These are phyloP conservation scores for Globisporangium spiculum DNA, from an alignment of 352 stramenopile genomes.

Conservation along the genomic window DNA sequence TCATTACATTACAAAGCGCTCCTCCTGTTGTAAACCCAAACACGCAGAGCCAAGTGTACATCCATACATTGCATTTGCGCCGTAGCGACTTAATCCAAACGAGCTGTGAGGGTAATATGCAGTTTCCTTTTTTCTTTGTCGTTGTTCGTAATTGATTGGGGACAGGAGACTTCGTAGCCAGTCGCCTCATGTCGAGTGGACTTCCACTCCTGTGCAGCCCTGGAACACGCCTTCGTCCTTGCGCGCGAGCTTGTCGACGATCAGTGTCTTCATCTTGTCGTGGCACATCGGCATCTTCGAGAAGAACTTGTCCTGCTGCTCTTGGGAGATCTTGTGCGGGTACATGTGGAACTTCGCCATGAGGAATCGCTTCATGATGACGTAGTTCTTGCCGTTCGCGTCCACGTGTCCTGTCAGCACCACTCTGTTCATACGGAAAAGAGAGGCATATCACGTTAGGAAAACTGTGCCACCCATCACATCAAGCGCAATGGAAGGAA, in stretches of 20 bases:
- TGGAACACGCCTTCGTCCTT: constrained; percentile 11
- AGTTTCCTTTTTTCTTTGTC: neutral
- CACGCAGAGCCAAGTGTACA: constrained; percentile 6
- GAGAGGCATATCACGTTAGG: too few species aligned
- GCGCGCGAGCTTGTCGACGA: constrained; percentile 40
- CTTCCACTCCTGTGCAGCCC: constrained; percentile 2
- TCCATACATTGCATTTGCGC: constrained; percentile 5
- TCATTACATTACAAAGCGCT: too few species aligned
- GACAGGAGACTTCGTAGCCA: neutral
- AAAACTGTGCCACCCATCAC: too few species aligned
- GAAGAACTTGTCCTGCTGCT: constrained; percentile 60
- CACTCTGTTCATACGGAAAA: constrained; percentile 18
- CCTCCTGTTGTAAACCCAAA: too few species aligned
- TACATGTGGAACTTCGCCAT: constrained; percentile 84
- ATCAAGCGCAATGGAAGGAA: too few species aligned
- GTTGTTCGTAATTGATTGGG: too few species aligned
- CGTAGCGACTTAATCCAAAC: constrained; percentile 4
- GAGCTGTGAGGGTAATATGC: constrained; percentile 2
- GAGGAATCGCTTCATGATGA: constrained; percentile 79
- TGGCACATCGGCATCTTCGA: constrained; percentile 55
- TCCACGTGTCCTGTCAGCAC: constrained; percentile 64
- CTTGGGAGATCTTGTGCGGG: constrained; percentile 63
- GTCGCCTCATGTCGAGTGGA: neutral
- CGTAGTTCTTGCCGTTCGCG: constrained; percentile 55
- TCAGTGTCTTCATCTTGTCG: constrained; percentile 62